These are phyloP conservation scores for Schizosaccharomyces japonicus DNA, from an alignment of 805 yeast species.

Conservation along the genomic window DNA sequence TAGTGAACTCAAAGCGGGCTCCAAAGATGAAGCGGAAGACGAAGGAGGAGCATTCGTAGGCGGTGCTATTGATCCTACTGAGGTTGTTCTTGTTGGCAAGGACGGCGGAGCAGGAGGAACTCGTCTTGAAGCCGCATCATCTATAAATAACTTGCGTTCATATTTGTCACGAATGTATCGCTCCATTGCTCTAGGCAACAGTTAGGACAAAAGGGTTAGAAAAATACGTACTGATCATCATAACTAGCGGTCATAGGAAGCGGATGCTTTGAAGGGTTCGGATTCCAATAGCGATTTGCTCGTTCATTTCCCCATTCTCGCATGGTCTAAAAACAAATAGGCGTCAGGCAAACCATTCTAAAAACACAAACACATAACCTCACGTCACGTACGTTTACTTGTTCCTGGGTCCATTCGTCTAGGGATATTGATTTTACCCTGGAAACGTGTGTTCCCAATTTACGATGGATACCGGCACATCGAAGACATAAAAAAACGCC, in stretches of 20 bases:
- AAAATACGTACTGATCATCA: conserved; percentile 5
- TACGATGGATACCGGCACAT: conserved; percentile 4
- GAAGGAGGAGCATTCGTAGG: neutral
- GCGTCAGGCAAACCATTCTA: neutral
- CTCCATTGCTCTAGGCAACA: conserved; percentile 4
- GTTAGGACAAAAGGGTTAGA: neutral
- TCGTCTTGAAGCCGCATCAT: neutral
- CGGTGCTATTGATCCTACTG: neutral
- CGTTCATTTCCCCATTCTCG: conserved; percentile 7
- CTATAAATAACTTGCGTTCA: conserved; percentile 6
- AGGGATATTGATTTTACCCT: neutral
- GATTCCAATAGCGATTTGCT: conserved; percentile 8
- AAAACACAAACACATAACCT: neutral
- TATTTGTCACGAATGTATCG: conserved; percentile 8
- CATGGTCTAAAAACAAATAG: conserved; percentile 3
- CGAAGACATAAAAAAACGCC: conserved; percentile 1
- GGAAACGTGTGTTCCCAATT: conserved; percentile 2
- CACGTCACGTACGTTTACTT: neutral
- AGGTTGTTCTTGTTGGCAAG: neutral
- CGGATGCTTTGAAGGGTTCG: conserved; percentile 6
- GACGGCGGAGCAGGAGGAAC: neutral
- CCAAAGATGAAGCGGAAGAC: neutral
- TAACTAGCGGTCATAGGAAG: conserved; percentile 6
- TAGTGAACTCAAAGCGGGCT: neutral
- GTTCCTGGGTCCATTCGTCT: conserved; percentile 2